Evolutionary conservation across 108 stramenopile genomes (phyloP).

Genomic region (Aurantiochytrium sp.): DNA sequence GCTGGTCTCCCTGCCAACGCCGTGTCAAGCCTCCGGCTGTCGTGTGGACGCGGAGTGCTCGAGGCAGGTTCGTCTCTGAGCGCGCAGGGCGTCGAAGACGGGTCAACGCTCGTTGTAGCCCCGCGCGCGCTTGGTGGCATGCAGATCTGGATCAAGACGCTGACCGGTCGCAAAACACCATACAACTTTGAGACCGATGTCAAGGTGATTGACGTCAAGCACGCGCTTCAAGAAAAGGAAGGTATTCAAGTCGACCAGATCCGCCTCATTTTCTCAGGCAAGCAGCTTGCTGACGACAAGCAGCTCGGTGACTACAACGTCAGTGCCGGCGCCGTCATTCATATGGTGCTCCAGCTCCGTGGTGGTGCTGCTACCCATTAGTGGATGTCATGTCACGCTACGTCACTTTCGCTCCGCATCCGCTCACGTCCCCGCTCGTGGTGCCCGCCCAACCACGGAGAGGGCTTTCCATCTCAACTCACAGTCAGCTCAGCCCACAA

Average conservation of each 20-base stretch:
- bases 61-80: constrained; percentile 38
- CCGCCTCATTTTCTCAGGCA: constrained; percentile 92
- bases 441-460: no score
- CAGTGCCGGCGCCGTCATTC: constrained; percentile 91
- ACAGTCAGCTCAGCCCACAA: no score
- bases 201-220: constrained; percentile 85
- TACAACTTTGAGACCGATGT: constrained; percentile 92
- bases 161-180: constrained; percentile 85
- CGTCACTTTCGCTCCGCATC: no score
- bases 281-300: constrained; percentile 88
- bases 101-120: constrained; percentile 38
- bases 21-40: constrained; percentile 32
- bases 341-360: constrained; percentile 98
- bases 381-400: background rate
- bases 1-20: constrained; percentile 25
- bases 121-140: constrained; percentile 44
- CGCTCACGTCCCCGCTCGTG: no score
- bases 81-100: constrained; percentile 46
- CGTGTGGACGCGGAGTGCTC: constrained; percentile 36
- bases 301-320: constrained; percentile 85
- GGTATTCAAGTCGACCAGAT: constrained; percentile 96
- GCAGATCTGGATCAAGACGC: constrained; percentile 91
- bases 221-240: constrained; percentile 96
- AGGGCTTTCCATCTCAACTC: no score
- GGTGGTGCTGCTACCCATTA: constrained; percentile 50